A percentile compares a stretch with the other conserved stretches of the same genome.
Conservation (phyloP, 2,329 filamentous ascomycete genomes). For the Berkeleyomyces basicola region DNA sequence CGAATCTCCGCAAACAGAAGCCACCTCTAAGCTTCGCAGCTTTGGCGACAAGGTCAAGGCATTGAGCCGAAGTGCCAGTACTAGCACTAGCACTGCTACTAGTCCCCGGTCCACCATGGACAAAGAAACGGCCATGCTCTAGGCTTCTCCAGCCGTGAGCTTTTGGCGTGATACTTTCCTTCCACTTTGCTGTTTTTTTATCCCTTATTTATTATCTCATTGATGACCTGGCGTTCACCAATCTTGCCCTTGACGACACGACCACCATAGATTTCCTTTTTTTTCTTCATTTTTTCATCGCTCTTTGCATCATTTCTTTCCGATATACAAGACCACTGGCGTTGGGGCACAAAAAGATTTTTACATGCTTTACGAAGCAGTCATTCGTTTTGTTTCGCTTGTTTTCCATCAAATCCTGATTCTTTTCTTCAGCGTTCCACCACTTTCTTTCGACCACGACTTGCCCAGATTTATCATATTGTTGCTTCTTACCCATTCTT, state of each 20-base stretch:
- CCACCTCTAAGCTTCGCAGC: slow-evolving; percentile 36
- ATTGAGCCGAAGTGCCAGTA: slow-evolving; percentile 28
- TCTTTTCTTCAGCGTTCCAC: background rate
- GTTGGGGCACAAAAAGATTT: background rate
- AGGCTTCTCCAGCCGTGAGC: slow-evolving; percentile 21
- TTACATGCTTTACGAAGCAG: background rate
- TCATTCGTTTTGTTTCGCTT: background rate
- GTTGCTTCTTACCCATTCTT: background rate
- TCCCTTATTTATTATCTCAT: slow-evolving; percentile 15
- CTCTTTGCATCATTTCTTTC: background rate
- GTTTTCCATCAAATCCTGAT: background rate
- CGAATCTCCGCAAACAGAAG: slow-evolving; percentile 13
- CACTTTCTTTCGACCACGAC: background rate
- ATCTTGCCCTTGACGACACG: background rate
- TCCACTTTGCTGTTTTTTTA: slow-evolving; percentile 15
- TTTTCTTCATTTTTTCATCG: background rate
- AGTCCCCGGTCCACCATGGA: slow-evolving; percentile 38
- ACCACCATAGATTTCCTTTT: slow-evolving; percentile 8
- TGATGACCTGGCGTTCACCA: slow-evolving; percentile 11
- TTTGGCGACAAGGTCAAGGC: slow-evolving; percentile 42
- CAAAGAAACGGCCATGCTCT: slow-evolving; percentile 27
- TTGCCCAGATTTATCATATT: background rate
- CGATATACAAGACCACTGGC: background rate
- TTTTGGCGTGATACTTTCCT: background rate
- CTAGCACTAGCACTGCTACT: slow-evolving; percentile 23